phyloP scores from a whole-genome alignment of 345 rosid species.

The Capsella bursapastoris region DNA sequence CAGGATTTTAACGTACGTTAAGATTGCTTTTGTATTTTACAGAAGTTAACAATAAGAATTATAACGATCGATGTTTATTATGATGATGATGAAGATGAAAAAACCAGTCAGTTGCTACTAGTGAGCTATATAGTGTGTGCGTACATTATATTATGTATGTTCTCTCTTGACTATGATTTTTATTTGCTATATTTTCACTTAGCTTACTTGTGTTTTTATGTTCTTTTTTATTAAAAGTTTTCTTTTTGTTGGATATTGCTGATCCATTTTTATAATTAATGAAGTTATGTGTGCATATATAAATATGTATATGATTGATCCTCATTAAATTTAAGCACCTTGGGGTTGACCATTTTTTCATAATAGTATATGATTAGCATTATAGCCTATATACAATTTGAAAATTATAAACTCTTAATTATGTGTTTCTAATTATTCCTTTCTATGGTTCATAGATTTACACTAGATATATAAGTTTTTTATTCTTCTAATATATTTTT shows the following conservation, averaged over 20 bases:
- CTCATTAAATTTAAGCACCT: constrained; percentile 2
- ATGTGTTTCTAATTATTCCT: background rate
- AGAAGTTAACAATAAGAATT: constrained; percentile 35
- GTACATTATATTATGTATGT: constrained; percentile 37
- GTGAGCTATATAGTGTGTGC: constrained; percentile 38
- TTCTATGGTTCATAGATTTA: background rate
- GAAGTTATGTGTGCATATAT: constrained; percentile 23
- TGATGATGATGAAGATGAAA: constrained; percentile 16
- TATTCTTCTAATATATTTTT: background rate
- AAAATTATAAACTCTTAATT: background rate
- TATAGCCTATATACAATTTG: constrained; percentile 6
- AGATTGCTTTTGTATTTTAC: constrained; percentile 19
- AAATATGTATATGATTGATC: constrained; percentile 27
- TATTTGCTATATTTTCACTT: constrained; percentile 33
- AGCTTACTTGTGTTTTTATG: constrained; percentile 26
- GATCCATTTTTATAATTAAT: constrained; percentile 13
- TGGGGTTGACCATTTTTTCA: constrained; percentile 14
- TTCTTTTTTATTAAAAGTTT: constrained; percentile 15
- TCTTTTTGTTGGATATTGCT: background rate
- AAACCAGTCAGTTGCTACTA: constrained; percentile 38
- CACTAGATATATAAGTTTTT: background rate
- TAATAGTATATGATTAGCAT: background rate
- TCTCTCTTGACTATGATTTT: constrained; percentile 36
- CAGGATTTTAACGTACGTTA: constrained; percentile 45
- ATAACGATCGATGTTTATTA: constrained; percentile 28